Conservation (phyloP, 352 stramenopile species). For the Globisporangium polare region DNA sequence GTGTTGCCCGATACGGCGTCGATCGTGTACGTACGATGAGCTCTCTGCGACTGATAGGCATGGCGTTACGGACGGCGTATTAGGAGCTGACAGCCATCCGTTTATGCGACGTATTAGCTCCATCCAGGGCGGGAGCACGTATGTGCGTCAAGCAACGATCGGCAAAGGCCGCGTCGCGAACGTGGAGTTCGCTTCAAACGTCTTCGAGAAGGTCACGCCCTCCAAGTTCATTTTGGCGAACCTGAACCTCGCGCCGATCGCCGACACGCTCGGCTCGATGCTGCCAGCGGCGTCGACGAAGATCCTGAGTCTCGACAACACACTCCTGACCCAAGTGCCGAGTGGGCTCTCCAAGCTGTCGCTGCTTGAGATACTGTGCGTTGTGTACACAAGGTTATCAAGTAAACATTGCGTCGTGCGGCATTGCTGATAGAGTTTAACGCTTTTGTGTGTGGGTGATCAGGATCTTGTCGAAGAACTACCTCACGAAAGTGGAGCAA, state of each 20-base stretch:
- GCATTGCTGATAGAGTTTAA: neutral
- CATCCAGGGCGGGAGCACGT: neutral
- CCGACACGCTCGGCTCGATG: neutral
- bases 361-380: neutral
- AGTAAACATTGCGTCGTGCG: too few species aligned
- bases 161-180: neutral
- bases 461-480: neutral
- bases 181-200: neutral
- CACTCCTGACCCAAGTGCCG: neutral
- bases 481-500: neutral
- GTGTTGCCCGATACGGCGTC: neutral
- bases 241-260: neutral
- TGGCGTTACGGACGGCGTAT: neutral
- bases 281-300: neutral
- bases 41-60: neutral
- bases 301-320: neutral
- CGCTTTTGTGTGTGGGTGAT: neutral
- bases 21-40: neutral
- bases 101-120: neutral
- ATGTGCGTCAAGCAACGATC: neutral
- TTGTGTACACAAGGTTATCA: too few species aligned
- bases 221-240: neutral
- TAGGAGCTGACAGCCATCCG: neutral
- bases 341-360: neutral
- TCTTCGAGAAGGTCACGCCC: neutral